These are phyloP conservation scores for Verbascum thapsus DNA, from an alignment of 257 asterid genomes.

Conservation along the genomic window DNA sequence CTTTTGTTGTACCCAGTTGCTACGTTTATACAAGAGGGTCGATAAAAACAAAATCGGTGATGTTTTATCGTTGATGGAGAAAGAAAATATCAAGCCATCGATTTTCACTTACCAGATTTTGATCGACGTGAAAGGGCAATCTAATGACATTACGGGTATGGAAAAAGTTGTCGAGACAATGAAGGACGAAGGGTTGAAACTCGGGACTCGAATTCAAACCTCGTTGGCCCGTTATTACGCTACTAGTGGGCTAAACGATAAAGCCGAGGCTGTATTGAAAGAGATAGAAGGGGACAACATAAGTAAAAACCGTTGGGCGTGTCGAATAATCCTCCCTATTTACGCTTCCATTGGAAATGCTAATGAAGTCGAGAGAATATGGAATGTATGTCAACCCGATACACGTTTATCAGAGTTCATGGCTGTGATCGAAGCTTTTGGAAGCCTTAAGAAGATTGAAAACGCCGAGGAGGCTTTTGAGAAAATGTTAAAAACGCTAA, in stretches of 20 bases:
- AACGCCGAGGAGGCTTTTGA: constrained; percentile 73
- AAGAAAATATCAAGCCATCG: constrained; percentile 58
- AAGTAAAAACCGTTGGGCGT: constrained; percentile 48
- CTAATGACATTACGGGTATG: constrained; percentile 67
- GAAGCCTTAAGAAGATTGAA: constrained; percentile 52
- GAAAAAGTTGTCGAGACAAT: constrained; percentile 67
- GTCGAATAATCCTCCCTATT: constrained; percentile 50
- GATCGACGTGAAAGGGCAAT: constrained; percentile 59
- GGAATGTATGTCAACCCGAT: constrained; percentile 60
- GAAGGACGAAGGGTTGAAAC: constrained; percentile 62
- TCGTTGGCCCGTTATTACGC: constrained; percentile 52
- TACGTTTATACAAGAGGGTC: constrained; percentile 59
- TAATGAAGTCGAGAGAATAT: constrained; percentile 65
- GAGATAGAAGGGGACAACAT: constrained; percentile 62
- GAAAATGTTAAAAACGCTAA: constrained; percentile 36
- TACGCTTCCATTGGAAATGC: constrained; percentile 71
- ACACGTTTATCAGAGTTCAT: constrained; percentile 46
- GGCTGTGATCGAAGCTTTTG: constrained; percentile 77
- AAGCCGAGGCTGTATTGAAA: constrained; percentile 61
- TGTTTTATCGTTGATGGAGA: constrained; percentile 71
- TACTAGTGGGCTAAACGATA: constrained; percentile 49
- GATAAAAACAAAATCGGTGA: constrained; percentile 67
- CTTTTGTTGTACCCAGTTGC: constrained; percentile 67
- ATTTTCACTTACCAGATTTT: constrained; percentile 59
- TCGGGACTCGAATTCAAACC: constrained; percentile 34